A percentile compares a stretch with the other conserved stretches of the same genome.
Conservation (phyloP, 2,329 filamentous ascomycete species). For the Penicillium sp. region DNA sequence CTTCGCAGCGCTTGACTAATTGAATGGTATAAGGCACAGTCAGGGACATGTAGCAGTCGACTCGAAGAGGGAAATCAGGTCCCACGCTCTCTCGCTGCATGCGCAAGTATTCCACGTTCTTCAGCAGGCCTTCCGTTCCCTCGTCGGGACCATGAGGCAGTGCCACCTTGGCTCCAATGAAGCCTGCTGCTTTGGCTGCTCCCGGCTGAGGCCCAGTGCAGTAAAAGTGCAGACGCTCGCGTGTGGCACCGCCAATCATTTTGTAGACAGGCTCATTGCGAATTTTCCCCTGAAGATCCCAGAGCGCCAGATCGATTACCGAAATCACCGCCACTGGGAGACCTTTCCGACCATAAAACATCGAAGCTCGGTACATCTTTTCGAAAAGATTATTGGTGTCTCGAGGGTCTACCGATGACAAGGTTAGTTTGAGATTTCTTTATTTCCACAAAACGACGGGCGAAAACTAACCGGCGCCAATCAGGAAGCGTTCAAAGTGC, state of each 20-base stretch:
- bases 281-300: constrained; percentile 88
- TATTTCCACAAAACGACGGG: neutral
- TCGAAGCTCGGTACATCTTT: constrained; percentile 91
- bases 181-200: constrained; percentile 77
- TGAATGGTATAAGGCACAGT: constrained; percentile 92
- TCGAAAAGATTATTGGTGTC: constrained; percentile 91
- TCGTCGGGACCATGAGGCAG: constrained; percentile 87
- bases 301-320: constrained; percentile 86
- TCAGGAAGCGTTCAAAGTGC: constrained; percentile 86
- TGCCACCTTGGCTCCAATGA: constrained; percentile 85
- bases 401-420: constrained; percentile 58
- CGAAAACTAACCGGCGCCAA: constrained; percentile 58
- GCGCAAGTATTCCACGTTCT: constrained; percentile 84
- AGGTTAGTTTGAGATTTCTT: constrained; percentile 1
- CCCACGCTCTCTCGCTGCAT: constrained; percentile 80
- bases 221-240: constrained; percentile 81
- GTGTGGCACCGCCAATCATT: constrained; percentile 84
- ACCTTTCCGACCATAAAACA: constrained; percentile 95
- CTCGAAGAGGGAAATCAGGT: constrained; percentile 85
- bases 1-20: constrained; percentile 74
- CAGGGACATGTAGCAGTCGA: constrained; percentile 95
- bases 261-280: constrained; percentile 91
- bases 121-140: constrained; percentile 70
- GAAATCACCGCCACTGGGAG: constrained; percentile 86
- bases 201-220: constrained; percentile 84